A percentile compares a stretch with the other conserved stretches of the same genome.
Evolutionary conservation across 2,329 filamentous ascomycete species (phyloP).

Genomic region (Botrytis deweyae): DNA sequence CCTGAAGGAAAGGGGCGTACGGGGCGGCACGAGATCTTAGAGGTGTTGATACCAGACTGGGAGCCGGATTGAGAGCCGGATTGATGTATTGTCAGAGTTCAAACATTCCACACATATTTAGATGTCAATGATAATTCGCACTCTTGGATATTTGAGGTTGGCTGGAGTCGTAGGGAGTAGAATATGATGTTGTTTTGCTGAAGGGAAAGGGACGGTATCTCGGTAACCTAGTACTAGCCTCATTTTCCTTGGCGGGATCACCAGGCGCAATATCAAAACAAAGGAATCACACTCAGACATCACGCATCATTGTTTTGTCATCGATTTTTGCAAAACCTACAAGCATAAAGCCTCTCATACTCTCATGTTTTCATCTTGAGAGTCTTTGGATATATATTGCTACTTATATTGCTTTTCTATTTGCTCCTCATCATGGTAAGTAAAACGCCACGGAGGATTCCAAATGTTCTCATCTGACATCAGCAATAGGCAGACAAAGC

Average conservation of each 20-base stretch:
- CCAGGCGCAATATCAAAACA: neutral
- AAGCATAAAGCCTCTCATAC: neutral
- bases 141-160: neutral
- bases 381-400: neutral
- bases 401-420: neutral
- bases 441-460: neutral
- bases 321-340: neutral
- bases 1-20: neutral
- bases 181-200: neutral
- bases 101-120: neutral
- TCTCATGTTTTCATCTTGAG: neutral
- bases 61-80: too few species aligned
- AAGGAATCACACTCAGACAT: neutral
- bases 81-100: neutral
- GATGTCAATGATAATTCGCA: neutral
- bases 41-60: neutral
- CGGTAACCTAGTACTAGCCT: neutral
- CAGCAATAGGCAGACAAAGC: slow-evolving; percentile 19
- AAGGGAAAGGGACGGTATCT: neutral
- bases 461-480: neutral
- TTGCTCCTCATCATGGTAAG: slow-evolving; percentile 12
- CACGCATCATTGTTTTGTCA: neutral
- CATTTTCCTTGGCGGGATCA: neutral
- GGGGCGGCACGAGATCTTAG: neutral
- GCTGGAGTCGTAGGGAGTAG: neutral